Base-by-base conservation (phyloP, 148 eudicot species). In the Silene conica region DNA sequence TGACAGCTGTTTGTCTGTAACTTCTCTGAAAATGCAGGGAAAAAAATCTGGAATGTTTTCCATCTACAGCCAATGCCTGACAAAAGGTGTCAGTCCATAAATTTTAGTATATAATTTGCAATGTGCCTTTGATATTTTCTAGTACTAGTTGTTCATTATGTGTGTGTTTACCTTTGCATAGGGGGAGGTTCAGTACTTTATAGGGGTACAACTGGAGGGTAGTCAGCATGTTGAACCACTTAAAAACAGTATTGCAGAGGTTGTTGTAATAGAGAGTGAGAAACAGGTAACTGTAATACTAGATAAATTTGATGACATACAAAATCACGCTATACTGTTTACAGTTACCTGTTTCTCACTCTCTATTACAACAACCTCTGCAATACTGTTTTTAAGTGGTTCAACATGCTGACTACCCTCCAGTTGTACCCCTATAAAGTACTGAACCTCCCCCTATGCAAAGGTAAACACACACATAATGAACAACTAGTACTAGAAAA, bases 41-140 rank as follows among this genome's bases (percentile, higher is more conserved):
- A 92, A 78, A 95, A 95, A 70, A 92, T 95, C 82, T 95, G 99
- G 99, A 95, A 95, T 76, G 82, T 95, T 80, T 95, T 95, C 78
- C 99, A 95, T 86, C 82, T 95, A 69, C 97, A 95, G 87, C 99
- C 99, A 71, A 95, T 92, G 97, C 99, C 97, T 83, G 99, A 95
- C 96, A 95, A 72, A 95, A 92, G 97, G 99, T 95, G n/a, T n/a
- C n/a, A n/a, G n/a, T n/a, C n/a, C n/a, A n/a, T n/a, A n/a, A n/a
- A n/a, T n/a, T n/a, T n/a, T n/a, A n/a, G n/a, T n/a, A n/a, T n/a
- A n/a, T n/a, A n/a, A n/a, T n/a, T n/a, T n/a, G n/a, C n/a, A n/a
- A n/a, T n/a, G n/a, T n/a, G n/a, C n/a, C n/a, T 26, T 69, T 19
- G 22, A 57, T 4, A 25, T 67, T 57, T 25, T 25, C n/a, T n/a